phyloP scores from a whole-genome alignment of 2,329 filamentous ascomycete species.

The Fusarium anguioides region DNA sequence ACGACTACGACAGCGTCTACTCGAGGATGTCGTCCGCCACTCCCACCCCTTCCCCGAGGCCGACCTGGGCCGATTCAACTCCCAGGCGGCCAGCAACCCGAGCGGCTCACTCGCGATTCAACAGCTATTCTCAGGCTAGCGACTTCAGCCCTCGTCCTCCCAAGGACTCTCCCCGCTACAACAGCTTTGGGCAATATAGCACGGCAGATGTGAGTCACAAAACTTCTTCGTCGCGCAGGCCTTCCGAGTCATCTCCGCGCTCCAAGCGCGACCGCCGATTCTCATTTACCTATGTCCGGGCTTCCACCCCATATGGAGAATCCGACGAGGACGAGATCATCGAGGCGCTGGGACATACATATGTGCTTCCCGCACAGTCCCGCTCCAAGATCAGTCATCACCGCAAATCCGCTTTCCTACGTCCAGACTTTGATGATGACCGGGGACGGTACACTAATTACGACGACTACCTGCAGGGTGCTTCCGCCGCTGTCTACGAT shows the following conservation, averaged over 20 bases:
- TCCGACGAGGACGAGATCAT: conserved; percentile 73
- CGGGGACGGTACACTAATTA: conserved; percentile 69
- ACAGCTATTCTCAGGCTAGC: conserved; percentile 53
- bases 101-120: conserved; percentile 54
- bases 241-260: conserved; percentile 49
- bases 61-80: conserved; percentile 61
- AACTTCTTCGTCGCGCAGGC: conserved; percentile 59
- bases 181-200: conserved; percentile 71
- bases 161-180: conserved; percentile 69
- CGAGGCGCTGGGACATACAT: conserved; percentile 65
- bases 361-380: conserved; percentile 63
- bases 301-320: conserved; percentile 69
- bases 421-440: conserved; percentile 59
- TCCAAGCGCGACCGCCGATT: conserved; percentile 64
- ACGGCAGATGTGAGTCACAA: conserved; percentile 74
- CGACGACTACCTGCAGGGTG: conserved; percentile 65
- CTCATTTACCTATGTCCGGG: conserved; percentile 69
- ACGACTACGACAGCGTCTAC: conserved; percentile 61
- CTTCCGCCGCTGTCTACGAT: conserved; percentile 48
- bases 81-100: conserved; percentile 67
- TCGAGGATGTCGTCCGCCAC: conserved; percentile 65
- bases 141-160: conserved; percentile 58
- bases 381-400: conserved; percentile 51
- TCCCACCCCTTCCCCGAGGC: conserved; percentile 67
- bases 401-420: conserved; percentile 50